These are phyloP conservation scores for Aspergillus sclerotioniger DNA, from an alignment of 495 filamentous ascomycete species.

Conservation along the genomic window DNA sequence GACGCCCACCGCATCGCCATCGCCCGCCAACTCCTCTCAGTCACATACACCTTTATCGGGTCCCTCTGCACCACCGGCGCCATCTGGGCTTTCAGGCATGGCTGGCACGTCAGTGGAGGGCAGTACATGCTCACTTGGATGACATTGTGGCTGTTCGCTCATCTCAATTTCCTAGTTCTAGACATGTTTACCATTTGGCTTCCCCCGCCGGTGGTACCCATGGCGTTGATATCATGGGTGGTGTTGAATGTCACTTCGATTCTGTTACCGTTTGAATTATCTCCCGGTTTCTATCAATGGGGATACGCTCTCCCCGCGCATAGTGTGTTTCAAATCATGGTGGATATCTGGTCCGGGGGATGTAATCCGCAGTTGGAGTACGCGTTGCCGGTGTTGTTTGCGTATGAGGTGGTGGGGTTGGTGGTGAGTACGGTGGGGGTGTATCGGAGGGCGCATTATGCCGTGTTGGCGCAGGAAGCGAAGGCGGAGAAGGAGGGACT, in stretches of 20 bases:
- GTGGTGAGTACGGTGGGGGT: conserved; percentile 35
- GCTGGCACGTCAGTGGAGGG: conserved; percentile 45
- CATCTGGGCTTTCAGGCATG: conserved; percentile 51
- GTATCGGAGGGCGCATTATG: conserved; percentile 39
- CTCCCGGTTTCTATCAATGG: conserved; percentile 46
- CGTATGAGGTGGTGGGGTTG: conserved; percentile 31
- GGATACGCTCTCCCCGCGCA: conserved; percentile 49
- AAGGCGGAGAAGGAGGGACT: conserved; percentile 17
- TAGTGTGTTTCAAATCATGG: conserved; percentile 39
- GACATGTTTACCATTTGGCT: conserved; percentile 49
- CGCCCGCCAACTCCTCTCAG: conserved; percentile 39
- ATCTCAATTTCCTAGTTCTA: conserved; percentile 49
- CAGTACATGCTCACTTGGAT: conserved; percentile 51
- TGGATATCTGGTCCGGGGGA: conserved; percentile 23
- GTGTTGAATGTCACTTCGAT: conserved; percentile 46
- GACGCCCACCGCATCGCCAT: conserved; percentile 39
- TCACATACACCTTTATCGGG: conserved; percentile 43
- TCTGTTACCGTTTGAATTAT: conserved; percentile 47
- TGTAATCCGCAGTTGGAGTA: conserved; percentile 13
- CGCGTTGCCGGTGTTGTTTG: conserved; percentile 10
- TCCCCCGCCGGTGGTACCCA: conserved; percentile 40
- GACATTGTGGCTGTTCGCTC: conserved; percentile 50
- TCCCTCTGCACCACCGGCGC: conserved; percentile 44
- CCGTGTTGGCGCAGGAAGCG: conserved; percentile 31
- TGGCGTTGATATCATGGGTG: conserved; percentile 49